phyloP scores from a whole-genome alignment of 495 filamentous ascomycete genomes.

The Lindgomyces ingoldianus region DNA sequence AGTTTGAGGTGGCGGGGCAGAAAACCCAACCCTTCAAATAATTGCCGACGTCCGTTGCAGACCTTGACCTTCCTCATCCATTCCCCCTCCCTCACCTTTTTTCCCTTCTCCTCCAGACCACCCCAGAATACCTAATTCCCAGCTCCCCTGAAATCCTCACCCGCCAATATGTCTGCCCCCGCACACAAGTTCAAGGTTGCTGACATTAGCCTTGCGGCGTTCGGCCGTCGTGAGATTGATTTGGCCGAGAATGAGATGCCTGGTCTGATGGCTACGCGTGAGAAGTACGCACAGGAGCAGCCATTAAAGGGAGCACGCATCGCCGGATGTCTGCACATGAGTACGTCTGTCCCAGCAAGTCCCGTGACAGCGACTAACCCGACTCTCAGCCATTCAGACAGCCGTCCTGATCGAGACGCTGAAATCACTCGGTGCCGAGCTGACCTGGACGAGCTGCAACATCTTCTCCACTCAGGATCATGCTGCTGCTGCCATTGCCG shows the following conservation, averaged over 20 bases:
- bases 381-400: slow-evolving; percentile 81
- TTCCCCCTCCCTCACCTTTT: slow-evolving; percentile 3
- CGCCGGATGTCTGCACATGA: slow-evolving; percentile 99
- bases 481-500: slow-evolving; percentile 95
- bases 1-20: neutral
- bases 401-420: slow-evolving; percentile 99
- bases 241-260: slow-evolving; percentile 98
- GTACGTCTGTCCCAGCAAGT: slow-evolving; percentile 48
- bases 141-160: neutral
- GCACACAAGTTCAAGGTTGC: slow-evolving; percentile 96
- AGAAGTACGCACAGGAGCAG: slow-evolving; percentile 89
- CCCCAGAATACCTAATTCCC: neutral
- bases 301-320: slow-evolving; percentile 85
- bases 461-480: slow-evolving; percentile 99
- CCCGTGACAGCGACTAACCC: slow-evolving; percentile 29
- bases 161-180: slow-evolving; percentile 65
- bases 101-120: neutral
- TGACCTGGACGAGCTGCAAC: slow-evolving; percentile 97
- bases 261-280: slow-evolving; percentile 91
- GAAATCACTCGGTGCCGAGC: slow-evolving; percentile 88
- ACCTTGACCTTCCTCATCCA: neutral
- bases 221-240: slow-evolving; percentile 98
- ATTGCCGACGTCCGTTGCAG: neutral
- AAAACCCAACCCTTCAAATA: neutral
- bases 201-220: slow-evolving; percentile 94